A percentile compares a stretch with the other conserved stretches of the same genome.
phyloP scores from a whole-genome alignment of 306 rosid species.

The Fragaria nilgerrensis region DNA sequence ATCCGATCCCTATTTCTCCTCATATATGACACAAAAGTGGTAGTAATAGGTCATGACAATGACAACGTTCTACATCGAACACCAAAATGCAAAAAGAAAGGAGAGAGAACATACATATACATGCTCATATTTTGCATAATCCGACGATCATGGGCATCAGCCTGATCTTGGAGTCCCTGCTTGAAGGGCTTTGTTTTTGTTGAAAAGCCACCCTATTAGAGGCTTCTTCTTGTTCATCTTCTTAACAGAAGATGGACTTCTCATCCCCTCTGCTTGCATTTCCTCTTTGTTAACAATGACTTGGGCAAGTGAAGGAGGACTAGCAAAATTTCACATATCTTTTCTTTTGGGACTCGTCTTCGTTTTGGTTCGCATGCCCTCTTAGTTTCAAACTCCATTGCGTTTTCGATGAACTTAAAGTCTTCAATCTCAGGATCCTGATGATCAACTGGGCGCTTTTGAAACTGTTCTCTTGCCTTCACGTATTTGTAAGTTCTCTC shows the following conservation, averaged over 20 bases:
- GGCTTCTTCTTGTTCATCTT: conserved; percentile 64
- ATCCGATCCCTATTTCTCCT: background rate
- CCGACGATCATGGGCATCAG: background rate
- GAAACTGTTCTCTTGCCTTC: conserved; percentile 42
- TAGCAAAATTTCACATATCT: conserved; percentile 79
- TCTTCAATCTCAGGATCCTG: conserved; percentile 53
- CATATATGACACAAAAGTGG: background rate
- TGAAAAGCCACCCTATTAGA: conserved; percentile 65
- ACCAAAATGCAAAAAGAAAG: background rate
- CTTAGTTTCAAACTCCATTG: conserved; percentile 34
- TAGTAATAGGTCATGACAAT: background rate
- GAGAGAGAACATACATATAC: too few relatives aligned
- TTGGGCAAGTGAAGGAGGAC: conserved; percentile 57
- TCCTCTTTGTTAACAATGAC: conserved; percentile 46
- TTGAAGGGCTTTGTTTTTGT: conserved; percentile 46
- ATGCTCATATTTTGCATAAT: background rate
- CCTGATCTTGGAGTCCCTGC: conserved; percentile 12
- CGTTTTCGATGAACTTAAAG: conserved; percentile 55
- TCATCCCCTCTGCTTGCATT: conserved; percentile 14
- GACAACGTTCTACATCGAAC: background rate
- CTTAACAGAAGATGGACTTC: conserved; percentile 36
- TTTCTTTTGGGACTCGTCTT: conserved; percentile 34
- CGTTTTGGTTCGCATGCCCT: conserved; percentile 25
- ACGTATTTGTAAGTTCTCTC: conserved; percentile 52
- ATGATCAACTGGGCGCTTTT: conserved; percentile 28